phyloP scores from a whole-genome alignment of 2,329 filamentous ascomycete genomes.

The Alternaria postmessia region DNA sequence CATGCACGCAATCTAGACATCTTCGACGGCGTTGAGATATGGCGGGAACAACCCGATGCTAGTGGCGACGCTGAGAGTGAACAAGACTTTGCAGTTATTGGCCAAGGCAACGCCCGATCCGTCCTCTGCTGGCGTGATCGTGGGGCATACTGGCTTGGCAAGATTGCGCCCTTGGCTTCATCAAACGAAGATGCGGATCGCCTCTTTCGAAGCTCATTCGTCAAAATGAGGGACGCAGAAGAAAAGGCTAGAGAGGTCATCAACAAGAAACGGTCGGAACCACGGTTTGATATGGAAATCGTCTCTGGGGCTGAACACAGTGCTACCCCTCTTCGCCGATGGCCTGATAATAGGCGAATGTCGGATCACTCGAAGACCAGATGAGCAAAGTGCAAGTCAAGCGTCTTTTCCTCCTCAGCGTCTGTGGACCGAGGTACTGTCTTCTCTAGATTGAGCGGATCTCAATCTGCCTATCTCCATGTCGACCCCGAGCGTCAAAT shows the following conservation, averaged over 20 bases:
- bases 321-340: not conserved
- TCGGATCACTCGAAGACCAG: not conserved
- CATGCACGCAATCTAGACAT: conserved; percentile 47
- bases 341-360: not conserved
- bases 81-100: conserved; percentile 42
- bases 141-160: conserved; percentile 40
- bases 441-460: no score
- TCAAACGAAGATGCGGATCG: conserved; percentile 5
- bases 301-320: not conserved
- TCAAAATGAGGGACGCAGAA: not conserved
- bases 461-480: no score
- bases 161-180: not conserved
- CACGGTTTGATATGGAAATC: conserved; percentile 4
- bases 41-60: conserved; percentile 67
- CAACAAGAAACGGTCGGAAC: not conserved
- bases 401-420: not conserved
- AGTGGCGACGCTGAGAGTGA: not conserved
- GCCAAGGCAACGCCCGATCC: conserved; percentile 54
- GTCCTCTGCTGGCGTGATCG: conserved; percentile 53
- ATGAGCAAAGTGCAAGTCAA: not conserved
- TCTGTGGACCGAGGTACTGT: no score
- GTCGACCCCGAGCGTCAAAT: no score
- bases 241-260: not conserved
- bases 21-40: conserved; percentile 67
- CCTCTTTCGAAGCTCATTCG: not conserved